phyloP scores from a whole-genome alignment of 2,329 filamentous ascomycete genomes.

The Pleoardoris graminearum region DNA sequence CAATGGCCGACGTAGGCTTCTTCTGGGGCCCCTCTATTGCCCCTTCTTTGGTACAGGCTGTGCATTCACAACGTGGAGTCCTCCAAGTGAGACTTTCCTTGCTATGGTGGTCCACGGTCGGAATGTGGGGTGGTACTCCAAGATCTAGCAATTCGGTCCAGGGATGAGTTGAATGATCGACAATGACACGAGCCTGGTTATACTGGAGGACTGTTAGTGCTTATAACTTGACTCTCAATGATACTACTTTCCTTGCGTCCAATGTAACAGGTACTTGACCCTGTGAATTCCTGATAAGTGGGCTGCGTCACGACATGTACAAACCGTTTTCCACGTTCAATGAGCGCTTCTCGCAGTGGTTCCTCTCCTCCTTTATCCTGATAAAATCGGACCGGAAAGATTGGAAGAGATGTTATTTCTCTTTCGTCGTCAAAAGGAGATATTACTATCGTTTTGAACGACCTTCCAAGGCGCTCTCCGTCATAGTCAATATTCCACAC shows the following conservation, averaged over 20 bases:
- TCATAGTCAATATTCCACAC: constrained; percentile 15
- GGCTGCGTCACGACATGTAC: constrained; percentile 6
- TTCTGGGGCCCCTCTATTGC: too few species aligned
- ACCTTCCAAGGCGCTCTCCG: constrained; percentile 6
- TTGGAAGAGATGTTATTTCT: constrained; percentile 9
- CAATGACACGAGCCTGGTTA: too few species aligned
- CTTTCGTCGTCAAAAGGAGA: constrained; percentile 13
- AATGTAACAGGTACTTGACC: too few species aligned
- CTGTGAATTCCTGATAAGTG: constrained; percentile 7
- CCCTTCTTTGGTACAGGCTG: too few species aligned
- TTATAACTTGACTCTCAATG: not conserved
- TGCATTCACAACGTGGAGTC: too few species aligned
- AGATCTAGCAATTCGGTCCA: too few species aligned
- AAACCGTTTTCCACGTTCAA: constrained; percentile 14
- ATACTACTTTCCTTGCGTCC: constrained; percentile 2
- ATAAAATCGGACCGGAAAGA: constrained; percentile 10
- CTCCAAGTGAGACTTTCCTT: too few species aligned
- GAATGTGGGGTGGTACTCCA: too few species aligned
- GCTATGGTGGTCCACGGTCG: too few species aligned
- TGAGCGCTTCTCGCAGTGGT: not conserved
- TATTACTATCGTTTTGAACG: not conserved
- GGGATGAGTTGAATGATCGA: too few species aligned
- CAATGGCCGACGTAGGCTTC: too few species aligned
- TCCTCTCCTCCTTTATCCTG: constrained; percentile 4
- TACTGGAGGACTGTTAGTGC: not conserved